phyloP scores from a whole-genome alignment of 2,329 filamentous ascomycete genomes.

The Onygena corvina region DNA sequence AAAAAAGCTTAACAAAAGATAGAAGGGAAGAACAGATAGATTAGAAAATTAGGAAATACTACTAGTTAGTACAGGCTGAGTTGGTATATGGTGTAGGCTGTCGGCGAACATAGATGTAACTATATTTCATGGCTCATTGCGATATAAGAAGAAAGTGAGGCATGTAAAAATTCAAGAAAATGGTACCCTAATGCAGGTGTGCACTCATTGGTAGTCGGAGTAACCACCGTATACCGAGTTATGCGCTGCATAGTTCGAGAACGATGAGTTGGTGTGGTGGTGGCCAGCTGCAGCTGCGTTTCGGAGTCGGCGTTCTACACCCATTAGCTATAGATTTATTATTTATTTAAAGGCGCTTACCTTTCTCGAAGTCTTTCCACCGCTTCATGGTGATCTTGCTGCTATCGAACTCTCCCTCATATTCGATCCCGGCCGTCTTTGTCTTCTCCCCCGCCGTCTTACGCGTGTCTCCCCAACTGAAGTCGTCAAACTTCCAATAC shows the following conservation, averaged over 20 bases:
- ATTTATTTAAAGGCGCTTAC: conserved; percentile 29
- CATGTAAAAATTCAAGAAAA: background rate
- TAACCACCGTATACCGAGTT: conserved; percentile 26
- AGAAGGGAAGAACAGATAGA: conserved; percentile 15
- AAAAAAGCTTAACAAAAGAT: conserved; percentile 12
- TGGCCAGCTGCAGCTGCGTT: conserved; percentile 19
- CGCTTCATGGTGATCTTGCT: conserved; percentile 99
- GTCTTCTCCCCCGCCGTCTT: conserved; percentile 86
- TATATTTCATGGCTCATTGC: conserved; percentile 5
- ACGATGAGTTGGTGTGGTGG: conserved; percentile 16
- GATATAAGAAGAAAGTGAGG: conserved; percentile 10
- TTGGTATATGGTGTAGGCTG: conserved; percentile 38
- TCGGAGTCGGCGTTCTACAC: conserved; percentile 29
- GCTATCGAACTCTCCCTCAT: conserved; percentile 93
- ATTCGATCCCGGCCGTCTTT: conserved; percentile 74
- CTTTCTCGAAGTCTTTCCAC: conserved; percentile 91
- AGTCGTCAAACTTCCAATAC: conserved; percentile 99
- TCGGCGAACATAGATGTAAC: conserved; percentile 2
- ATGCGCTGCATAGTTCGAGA: conserved; percentile 22
- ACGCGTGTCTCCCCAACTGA: conserved; percentile 95
- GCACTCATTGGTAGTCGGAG: conserved; percentile 25
- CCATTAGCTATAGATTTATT: background rate
- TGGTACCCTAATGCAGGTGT: background rate
- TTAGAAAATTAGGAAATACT: background rate
- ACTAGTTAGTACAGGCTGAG: background rate